A percentile compares a stretch with the other conserved stretches of the same genome.
Conservation (phyloP, 345 rosid species). For the Syzygium aromaticum region DNA sequence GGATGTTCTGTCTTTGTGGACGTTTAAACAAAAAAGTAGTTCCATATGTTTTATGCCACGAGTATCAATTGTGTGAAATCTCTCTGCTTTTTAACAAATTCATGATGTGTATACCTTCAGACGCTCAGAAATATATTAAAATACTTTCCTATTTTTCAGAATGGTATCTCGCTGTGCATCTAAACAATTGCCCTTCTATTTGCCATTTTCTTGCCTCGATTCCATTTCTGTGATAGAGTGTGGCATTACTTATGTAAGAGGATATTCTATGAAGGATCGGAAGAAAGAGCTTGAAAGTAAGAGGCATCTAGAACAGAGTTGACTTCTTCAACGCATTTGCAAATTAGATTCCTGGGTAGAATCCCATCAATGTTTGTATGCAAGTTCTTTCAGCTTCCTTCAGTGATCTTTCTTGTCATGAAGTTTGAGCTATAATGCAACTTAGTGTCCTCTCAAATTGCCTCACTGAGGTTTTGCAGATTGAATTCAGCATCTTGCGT, state of each 20-base stretch:
- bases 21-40: neutral
- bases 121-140: neutral
- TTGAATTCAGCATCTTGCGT: too few relatives aligned
- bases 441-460: too few relatives aligned
- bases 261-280: neutral
- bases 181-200: neutral
- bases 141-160: neutral
- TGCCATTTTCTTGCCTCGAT: neutral
- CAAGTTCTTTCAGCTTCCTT: too few relatives aligned
- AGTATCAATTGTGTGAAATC: neutral
- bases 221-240: rapidly evolving
- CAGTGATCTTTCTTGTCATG: too few relatives aligned
- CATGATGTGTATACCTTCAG: neutral
- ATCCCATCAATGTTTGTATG: too few relatives aligned
- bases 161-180: neutral
- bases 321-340: too few relatives aligned
- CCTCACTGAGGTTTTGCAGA: too few relatives aligned
- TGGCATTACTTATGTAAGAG: neutral
- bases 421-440: too few relatives aligned
- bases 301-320: too few relatives aligned
- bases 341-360: too few relatives aligned
- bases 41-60: neutral
- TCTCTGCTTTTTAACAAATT: neutral
- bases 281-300: too few relatives aligned
- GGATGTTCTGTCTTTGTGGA: neutral